Base-by-base conservation (phyloP, 2,329 filamentous ascomycete species). In the Achaetomium macrosporum region DNA sequence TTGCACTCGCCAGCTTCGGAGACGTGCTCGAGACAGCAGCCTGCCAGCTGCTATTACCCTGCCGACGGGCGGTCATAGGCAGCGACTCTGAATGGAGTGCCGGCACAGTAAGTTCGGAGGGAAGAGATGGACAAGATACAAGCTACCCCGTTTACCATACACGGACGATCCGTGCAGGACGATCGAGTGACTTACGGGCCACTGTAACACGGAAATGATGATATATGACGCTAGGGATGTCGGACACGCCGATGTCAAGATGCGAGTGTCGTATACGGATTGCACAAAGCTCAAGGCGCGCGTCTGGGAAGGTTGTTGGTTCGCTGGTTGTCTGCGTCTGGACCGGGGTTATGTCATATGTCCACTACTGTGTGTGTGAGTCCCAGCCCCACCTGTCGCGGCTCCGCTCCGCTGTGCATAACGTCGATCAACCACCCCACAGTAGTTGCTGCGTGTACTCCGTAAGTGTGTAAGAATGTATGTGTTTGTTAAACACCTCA, bases 1-100 rank as follows among this genome's bases (percentile, higher is more conserved):
- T 68, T 25, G 61, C 62, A 42, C 44, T 57, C 33, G 50, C 59
- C 19, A 64, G 52, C 53, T 61, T 60, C 9, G 63, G 63, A 11
- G 61, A 61, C 30, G 61, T 60, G 17, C 49, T 42, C 11, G 58
- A 59, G 40, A 58, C 58, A 40, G 61, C 54, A 10, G 57, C 55
- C 42, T 64, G 63, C 63, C 59, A 63, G 56, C 48, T 49, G 36
- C 49, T 52, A 53, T 58, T 51, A 42, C 58, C 53, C 51, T 57
- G 50, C 42, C 57, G 50, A 33, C 53, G 47, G 11, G 55, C 42
- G 15, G 46, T 57, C 59, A 63, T 64, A 36, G 39, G 19, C 43
- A 11, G 20, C 35, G 40, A 19, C n/a, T 19, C 31, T 44, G 31
- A 9, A 9, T 12, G 33, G 37, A 41, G 6, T 17, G 29, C n/a